phyloP scores from a whole-genome alignment of 805 yeast genomes.

The Candida ulmi region DNA sequence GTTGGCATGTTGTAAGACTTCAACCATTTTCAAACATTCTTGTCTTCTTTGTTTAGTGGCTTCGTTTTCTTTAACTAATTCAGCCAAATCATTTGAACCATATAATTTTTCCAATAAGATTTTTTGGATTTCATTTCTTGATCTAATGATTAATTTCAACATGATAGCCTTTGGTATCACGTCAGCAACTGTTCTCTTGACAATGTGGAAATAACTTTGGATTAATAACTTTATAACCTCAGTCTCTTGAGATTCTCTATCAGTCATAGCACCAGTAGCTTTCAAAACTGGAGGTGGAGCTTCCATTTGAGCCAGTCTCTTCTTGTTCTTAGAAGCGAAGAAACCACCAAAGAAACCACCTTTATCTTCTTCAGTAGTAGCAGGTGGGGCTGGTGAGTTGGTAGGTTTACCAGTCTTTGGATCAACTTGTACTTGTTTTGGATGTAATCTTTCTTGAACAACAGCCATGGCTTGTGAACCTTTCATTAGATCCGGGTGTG shows the following conservation, averaged over 20 bases:
- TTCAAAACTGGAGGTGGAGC: slow-evolving; percentile 94
- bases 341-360: slow-evolving; percentile 95
- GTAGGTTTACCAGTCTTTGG: slow-evolving; percentile 85
- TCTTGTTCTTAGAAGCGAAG: slow-evolving; percentile 86
- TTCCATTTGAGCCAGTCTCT: slow-evolving; percentile 91
- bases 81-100: slow-evolving; percentile 65
- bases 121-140: slow-evolving; percentile 86
- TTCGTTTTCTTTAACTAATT: slow-evolving; percentile 87
- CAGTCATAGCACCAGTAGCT: slow-evolving; percentile 87
- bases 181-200: slow-evolving; percentile 89
- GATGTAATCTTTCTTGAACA: slow-evolving; percentile 76
- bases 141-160: slow-evolving; percentile 80
- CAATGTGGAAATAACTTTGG: slow-evolving; percentile 85
- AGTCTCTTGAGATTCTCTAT: slow-evolving; percentile 93
- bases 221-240: slow-evolving; percentile 93
- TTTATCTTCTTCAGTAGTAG: slow-evolving; percentile 33
- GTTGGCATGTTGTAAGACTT: slow-evolving; percentile 81
- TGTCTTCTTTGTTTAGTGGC: slow-evolving; percentile 88
- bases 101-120: slow-evolving; percentile 84
- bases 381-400: slow-evolving; percentile 26
- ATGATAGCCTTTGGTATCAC: slow-evolving; percentile 92
- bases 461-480: slow-evolving; percentile 94
- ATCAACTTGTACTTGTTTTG: slow-evolving; percentile 71
- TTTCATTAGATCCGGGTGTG: slow-evolving; percentile 92
- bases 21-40: slow-evolving; percentile 94